A percentile compares a stretch with the other conserved stretches of the same genome.
Conservation (phyloP, 306 rosid species). For the Lotus japonicus region DNA sequence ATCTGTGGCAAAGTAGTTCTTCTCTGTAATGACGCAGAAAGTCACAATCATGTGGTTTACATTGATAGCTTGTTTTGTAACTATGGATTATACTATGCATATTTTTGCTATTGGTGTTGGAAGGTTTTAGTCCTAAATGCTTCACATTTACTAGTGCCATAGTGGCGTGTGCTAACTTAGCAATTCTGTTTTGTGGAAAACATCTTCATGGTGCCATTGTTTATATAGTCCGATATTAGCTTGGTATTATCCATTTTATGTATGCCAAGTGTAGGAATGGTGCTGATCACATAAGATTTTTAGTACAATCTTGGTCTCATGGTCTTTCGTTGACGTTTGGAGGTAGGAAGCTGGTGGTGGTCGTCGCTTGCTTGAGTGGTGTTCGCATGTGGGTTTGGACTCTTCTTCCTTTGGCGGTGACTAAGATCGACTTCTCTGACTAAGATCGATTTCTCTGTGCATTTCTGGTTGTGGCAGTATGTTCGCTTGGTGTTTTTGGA, state of each 20-base stretch:
- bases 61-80: conserved; percentile 63
- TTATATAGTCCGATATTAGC: conserved; percentile 38
- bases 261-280: conserved; percentile 69
- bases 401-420: too few species aligned
- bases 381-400: too few species aligned
- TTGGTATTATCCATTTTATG: conserved; percentile 63
- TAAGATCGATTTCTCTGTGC: too few species aligned
- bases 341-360: too few species aligned
- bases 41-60: conserved; percentile 72
- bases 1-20: conserved; percentile 50
- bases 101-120: conserved; percentile 49
- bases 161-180: conserved; percentile 64
- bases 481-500: too few species aligned
- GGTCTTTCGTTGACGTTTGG: conserved; percentile 81
- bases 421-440: too few species aligned
- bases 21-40: conserved; percentile 45
- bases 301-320: conserved; percentile 55
- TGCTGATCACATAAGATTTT: conserved; percentile 46
- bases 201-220: conserved; percentile 64
- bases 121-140: conserved; percentile 54
- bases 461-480: too few species aligned
- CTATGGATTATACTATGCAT: conserved; percentile 40
- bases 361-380: too few species aligned
- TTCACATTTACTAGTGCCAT: conserved; percentile 57
- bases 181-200: conserved; percentile 55